Evolutionary conservation across 148 eudicot genomes (phyloP).

Genomic region (Rhododendron kiyosumense): DNA sequence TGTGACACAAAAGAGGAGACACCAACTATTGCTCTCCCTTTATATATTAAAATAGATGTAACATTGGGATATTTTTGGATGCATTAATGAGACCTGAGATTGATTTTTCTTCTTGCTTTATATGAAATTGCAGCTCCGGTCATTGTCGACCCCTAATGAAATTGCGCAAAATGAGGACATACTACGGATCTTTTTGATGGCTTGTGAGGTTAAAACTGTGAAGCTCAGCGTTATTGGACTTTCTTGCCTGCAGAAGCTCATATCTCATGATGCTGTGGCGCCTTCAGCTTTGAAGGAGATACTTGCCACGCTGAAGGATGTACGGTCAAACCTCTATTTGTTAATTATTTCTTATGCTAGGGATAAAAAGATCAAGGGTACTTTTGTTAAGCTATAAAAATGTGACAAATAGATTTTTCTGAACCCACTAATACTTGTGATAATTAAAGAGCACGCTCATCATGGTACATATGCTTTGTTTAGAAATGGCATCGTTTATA

Average conservation of each 20-base stretch:
- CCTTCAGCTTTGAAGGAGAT: conserved; percentile 86
- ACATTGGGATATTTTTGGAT: background rate
- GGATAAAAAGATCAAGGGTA: background rate
- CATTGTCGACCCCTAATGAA: conserved; percentile 84
- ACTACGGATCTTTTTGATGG: conserved; percentile 89
- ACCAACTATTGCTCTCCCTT: no score
- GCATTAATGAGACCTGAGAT: background rate
- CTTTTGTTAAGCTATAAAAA: background rate
- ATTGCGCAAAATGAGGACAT: conserved; percentile 93
- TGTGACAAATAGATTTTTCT: background rate
- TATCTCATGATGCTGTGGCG: conserved; percentile 90
- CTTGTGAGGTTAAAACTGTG: conserved; percentile 83
- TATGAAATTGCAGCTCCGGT: conserved; percentile 67
- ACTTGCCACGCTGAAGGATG: conserved; percentile 77
- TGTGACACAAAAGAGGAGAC: no score
- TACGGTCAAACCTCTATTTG: conserved; percentile 19
- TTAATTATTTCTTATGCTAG: background rate
- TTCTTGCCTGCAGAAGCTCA: conserved; percentile 95
- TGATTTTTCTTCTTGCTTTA: background rate
- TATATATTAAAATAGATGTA: no score
- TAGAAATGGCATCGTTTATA: background rate
- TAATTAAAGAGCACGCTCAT: background rate
- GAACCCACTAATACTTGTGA: background rate
- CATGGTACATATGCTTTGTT: background rate
- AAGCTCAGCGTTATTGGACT: conserved; percentile 93